phyloP scores from a whole-genome alignment of 2,329 filamentous ascomycete genomes.

The Chrysosphaeria jannelii region DNA sequence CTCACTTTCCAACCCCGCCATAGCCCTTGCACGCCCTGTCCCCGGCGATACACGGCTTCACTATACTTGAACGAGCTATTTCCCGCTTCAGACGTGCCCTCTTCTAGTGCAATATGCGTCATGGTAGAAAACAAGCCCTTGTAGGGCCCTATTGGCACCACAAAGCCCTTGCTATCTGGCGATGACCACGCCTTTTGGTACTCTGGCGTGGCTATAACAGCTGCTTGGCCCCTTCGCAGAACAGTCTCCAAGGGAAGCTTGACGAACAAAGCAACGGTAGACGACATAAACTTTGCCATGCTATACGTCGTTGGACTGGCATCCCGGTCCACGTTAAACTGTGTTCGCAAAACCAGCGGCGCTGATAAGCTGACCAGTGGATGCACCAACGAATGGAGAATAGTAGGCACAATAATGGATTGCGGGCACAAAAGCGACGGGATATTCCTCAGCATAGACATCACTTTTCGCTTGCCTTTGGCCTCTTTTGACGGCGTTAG shows the following conservation, averaged over 20 bases:
- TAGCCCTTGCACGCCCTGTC: constrained; percentile 36
- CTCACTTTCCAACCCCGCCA: constrained; percentile 51
- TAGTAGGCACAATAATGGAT: constrained; percentile 47
- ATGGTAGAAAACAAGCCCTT: constrained; percentile 73
- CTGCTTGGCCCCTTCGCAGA: constrained; percentile 60
- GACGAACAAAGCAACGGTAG: constrained; percentile 50
- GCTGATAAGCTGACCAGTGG: constrained; percentile 57
- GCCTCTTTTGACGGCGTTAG: constrained; percentile 57
- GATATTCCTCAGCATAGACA: constrained; percentile 47
- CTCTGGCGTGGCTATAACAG: constrained; percentile 26
- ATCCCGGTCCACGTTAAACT: constrained; percentile 56
- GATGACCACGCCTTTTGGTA: constrained; percentile 18
- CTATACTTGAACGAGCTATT: constrained; percentile 8
- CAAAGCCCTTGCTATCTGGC: constrained; percentile 24
- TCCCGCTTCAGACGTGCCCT: constrained; percentile 26
- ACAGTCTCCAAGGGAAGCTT: constrained; percentile 83
- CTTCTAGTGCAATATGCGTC: constrained; percentile 58
- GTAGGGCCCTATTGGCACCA: constrained; percentile 57
- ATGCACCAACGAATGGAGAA: constrained; percentile 62
- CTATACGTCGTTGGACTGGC: constrained; percentile 58
- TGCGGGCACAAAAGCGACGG: constrained; percentile 48
- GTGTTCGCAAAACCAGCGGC: constrained; percentile 61
- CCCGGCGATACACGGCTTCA: constrained; percentile 20
- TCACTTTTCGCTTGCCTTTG: constrained; percentile 42
- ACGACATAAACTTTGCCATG: constrained; percentile 52